phyloP scores from a whole-genome alignment of 2,329 filamentous ascomycete species.

The Aspergillus novoparasiticus region DNA sequence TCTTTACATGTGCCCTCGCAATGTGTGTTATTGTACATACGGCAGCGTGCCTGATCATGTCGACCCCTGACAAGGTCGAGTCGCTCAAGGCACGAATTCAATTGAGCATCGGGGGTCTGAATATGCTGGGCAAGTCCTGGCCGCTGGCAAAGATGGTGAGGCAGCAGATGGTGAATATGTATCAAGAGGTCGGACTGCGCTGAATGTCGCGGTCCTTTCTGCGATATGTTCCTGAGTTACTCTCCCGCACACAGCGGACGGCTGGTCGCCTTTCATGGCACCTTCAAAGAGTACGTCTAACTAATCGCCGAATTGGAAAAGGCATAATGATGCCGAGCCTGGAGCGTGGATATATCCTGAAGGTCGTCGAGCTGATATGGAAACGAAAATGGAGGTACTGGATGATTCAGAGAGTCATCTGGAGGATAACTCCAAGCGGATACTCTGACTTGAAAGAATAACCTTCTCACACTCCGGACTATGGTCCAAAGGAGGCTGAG shows the following conservation, averaged over 20 bases:
- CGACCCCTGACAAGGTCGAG: slow-evolving; percentile 35
- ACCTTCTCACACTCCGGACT: background rate
- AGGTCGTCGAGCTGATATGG: too few species aligned
- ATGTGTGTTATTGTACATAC: slow-evolving; percentile 74
- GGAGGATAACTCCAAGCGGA: background rate
- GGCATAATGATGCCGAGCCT: background rate
- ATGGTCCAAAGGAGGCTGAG: background rate
- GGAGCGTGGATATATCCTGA: too few species aligned
- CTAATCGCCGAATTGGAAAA: background rate
- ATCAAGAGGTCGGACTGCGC: slow-evolving; percentile 18
- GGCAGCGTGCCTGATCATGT: slow-evolving; percentile 64
- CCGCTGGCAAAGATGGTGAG: slow-evolving; percentile 31
- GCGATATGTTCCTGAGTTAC: background rate
- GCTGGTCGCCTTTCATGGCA: background rate
- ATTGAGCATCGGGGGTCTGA: slow-evolving; percentile 31
- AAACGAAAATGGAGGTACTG: too few species aligned
- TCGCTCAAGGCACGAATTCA: slow-evolving; percentile 34
- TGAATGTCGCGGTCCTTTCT: slow-evolving; percentile 56
- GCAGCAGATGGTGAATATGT: slow-evolving; percentile 30
- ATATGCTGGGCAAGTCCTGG: slow-evolving; percentile 33
- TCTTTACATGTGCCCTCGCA: slow-evolving; percentile 76
- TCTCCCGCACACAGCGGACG: background rate
- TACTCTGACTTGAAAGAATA: background rate
- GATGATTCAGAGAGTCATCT: background rate
- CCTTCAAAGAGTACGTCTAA: background rate